Evolutionary conservation across 1,139 yeast genomes (phyloP).

Genomic region (Diutina pseudorugosa): DNA sequence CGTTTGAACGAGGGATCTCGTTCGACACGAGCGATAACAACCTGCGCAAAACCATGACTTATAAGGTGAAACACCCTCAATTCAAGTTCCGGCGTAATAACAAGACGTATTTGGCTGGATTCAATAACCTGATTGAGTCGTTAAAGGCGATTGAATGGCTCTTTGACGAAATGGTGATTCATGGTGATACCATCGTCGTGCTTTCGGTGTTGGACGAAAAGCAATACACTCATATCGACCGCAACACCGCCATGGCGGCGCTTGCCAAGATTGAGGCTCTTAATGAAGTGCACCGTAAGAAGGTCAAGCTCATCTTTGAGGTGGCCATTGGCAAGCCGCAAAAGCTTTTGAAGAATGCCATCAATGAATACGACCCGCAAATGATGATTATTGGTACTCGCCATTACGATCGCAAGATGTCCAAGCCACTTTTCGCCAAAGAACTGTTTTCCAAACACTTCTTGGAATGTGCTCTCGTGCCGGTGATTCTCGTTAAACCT

Average conservation of each 20-base stretch:
- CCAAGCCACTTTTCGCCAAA: slow-evolving; percentile 27
- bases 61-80: slow-evolving; percentile 43
- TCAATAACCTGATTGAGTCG: slow-evolving; percentile 44
- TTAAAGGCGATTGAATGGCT: slow-evolving; percentile 55
- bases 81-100: slow-evolving; percentile 44
- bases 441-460: slow-evolving; percentile 49
- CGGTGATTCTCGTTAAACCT: slow-evolving; percentile 58
- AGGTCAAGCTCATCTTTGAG: slow-evolving; percentile 45
- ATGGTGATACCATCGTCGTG: slow-evolving; percentile 55
- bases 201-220: slow-evolving; percentile 46
- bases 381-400: slow-evolving; percentile 58
- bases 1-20: slow-evolving; percentile 25
- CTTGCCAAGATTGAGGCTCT: slow-evolving; percentile 30
- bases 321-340: slow-evolving; percentile 52
- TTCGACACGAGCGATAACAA: slow-evolving; percentile 36
- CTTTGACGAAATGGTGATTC: slow-evolving; percentile 46
- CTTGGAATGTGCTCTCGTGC: slow-evolving; percentile 54
- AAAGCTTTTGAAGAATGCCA: slow-evolving; percentile 39
- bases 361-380: slow-evolving; percentile 51
- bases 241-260: slow-evolving; percentile 19
- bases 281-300: slow-evolving; percentile 32
- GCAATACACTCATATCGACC: slow-evolving; percentile 16
- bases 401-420: slow-evolving; percentile 7
- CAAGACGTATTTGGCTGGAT: slow-evolving; percentile 53
- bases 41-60: slow-evolving; percentile 34